Base-by-base conservation (phyloP, 352 stramenopile species). In the Phytophthora boehmeriae region DNA sequence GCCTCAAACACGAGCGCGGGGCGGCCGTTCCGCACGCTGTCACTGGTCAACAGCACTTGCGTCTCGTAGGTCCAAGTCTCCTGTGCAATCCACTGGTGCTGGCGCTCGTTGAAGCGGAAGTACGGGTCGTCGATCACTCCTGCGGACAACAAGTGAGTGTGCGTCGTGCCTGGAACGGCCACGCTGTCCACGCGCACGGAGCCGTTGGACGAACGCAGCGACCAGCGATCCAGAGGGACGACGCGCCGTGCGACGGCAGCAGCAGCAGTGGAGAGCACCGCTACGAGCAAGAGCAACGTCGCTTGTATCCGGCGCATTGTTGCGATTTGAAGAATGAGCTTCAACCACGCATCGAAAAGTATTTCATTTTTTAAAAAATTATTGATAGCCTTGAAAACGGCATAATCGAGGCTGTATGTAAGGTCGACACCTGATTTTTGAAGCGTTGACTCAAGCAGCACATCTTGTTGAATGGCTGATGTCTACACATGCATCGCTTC, bases 41-140 rank as follows among this genome's bases (percentile, higher is more conserved):
- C 32, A 41, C 30, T 25, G n/a, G 60, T 13, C 16, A 90, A 52
- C 13, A 63, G 62, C 48, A 89, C 59, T 0, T 67, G 36, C 13
- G 78, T 83, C 66, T 90, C 73, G 69, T 95, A 96, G 13, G 75
- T 63, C 88, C 88, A 96, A 54, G 74, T 89, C 38, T 90, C 76
- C 14, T 54, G 34, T 19, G 81, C 83, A 5, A 95, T 57, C 86
- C 86, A 96, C 22, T 75, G 49, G 48, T 89, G 80, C 28, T 68
- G 68, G 44, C 63, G 71, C 69, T 96, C 88, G 44, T 95, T 89
- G 70, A 78, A 92, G 17, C 86, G 77, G 30, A 66, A 68, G 58
- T 93, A 88, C 25, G 86, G 84, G 25, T 92, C 79, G 0, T 64
- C 50, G 36, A 96, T 76, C 39, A 93, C 35, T 8, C 80, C 78